Conservation (phyloP, 805 yeast species). For the Ogataea henricii region DNA sequence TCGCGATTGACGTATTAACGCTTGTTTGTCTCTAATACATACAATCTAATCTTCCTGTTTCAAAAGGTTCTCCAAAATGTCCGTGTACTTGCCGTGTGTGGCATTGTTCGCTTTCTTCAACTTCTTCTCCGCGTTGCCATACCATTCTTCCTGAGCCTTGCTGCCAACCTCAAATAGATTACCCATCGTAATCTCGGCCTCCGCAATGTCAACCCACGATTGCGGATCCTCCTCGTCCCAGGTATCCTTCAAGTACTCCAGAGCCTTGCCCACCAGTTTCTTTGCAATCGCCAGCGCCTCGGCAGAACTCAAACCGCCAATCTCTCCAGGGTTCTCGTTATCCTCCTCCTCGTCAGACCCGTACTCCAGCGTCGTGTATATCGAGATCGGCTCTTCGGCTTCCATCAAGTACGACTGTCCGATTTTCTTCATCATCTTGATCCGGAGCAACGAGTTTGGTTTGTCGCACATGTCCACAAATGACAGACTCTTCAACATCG, state of each 20-base stretch:
- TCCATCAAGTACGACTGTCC: constrained; percentile 67
- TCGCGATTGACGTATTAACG: neutral
- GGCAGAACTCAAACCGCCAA: neutral
- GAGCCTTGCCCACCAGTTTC: constrained; percentile 49
- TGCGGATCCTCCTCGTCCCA: constrained; percentile 75
- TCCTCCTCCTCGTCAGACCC: constrained; percentile 49
- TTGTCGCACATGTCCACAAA: constrained; percentile 30
- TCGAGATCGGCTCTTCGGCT: constrained; percentile 60
- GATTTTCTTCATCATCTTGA: constrained; percentile 45
- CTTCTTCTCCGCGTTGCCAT: constrained; percentile 67
- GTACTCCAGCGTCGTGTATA: constrained; percentile 58
- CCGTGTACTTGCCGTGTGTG: constrained; percentile 72
- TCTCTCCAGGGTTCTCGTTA: neutral
- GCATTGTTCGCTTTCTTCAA: constrained; percentile 76
- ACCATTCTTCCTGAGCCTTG: constrained; percentile 64
- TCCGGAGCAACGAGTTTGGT: constrained; percentile 16
- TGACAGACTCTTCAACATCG: constrained; percentile 38
- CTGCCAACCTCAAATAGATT: constrained; percentile 68
- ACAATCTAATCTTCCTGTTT: constrained; percentile 5
- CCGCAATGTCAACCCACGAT: constrained; percentile 82
- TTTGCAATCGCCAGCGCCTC: constrained; percentile 40
- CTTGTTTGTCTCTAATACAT: neutral
- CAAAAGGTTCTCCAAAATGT: constrained; percentile 56
- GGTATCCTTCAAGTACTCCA: constrained; percentile 57
- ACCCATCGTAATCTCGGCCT: constrained; percentile 78